Base-by-base conservation (phyloP, 2,329 filamentous ascomycete genomes). In the Cercospora citrullina region DNA sequence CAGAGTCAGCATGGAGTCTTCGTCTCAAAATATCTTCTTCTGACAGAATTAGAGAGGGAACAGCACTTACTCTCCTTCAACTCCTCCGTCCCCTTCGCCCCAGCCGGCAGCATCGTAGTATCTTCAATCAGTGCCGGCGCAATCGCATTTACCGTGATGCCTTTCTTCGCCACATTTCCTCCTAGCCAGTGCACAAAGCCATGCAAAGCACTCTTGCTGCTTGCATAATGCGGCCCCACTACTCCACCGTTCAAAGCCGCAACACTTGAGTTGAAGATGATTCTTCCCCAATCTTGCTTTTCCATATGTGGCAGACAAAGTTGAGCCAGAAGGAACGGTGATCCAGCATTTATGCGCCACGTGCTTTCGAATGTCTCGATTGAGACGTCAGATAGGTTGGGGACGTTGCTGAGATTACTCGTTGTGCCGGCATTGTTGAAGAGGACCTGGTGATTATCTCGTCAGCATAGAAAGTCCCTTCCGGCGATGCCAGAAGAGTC, bases 121-220 rank as follows among this genome's bases (percentile, higher is more conserved):
- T 69, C 72, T 14, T 78, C 77, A 39, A 81, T 78, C 73, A 84
- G 71, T 8, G 83, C 83, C 8, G 83, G 83, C 18, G 83, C 82
- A 14, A 84, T 79, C 39, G 81, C 82, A 71, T 85, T 85, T 0
- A 83, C 81, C 18, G 81, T 83, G 51, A 85, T 77, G 12, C 81
- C 82, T 60, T 79, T 80, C 69, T 76, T 80, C 6, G 79, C 80
- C 70, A 84, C 81, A 61, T 77, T 76, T 3, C 70, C 72, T 1
- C 81, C 80, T 23, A 85, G 63, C 77, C 82, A 84, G 72, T 83
- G 81, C 68, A 84, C 77, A 72, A 84, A 78, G 23, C 81, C 81
- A 69, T 81, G 82, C 55, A 84, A 69, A 1, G 82, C 83, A 57
- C 79, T 80, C 72, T 84, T 84, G 1, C 63, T 65, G 68, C 72